phyloP scores from a whole-genome alignment of 768 basidiomycete species.

The Agrocybe chaxingu region DNA sequence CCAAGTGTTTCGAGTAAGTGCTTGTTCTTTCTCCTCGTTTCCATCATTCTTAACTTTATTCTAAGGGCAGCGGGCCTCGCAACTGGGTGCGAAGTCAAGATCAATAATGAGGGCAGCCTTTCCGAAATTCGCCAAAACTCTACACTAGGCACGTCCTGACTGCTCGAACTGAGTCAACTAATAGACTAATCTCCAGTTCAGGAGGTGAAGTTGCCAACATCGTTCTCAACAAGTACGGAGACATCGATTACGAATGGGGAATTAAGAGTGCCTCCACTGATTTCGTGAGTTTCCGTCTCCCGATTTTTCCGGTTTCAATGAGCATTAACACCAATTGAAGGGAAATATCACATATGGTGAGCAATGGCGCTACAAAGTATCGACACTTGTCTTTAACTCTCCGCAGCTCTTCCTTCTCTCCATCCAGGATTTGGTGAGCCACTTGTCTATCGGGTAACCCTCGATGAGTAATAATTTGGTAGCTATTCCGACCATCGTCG shows the following conservation, averaged over 20 bases:
- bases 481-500: conserved; percentile 73
- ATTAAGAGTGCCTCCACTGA: conserved; percentile 75
- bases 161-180: background rate
- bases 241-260: conserved; percentile 63
- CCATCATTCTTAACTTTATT: background rate
- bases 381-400: conserved; percentile 1
- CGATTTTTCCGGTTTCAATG: background rate
- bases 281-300: conserved; percentile 51
- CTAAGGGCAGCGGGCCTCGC: conserved; percentile 64
- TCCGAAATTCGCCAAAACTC: conserved; percentile 69
- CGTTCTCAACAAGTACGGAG: conserved; percentile 57
- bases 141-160: conserved; percentile 42
- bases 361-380: conserved; percentile 1
- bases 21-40: background rate
- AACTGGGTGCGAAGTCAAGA: conserved; percentile 55
- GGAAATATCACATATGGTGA: conserved; percentile 76
- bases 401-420: conserved; percentile 55
- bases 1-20: conserved; percentile 69
- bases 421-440: conserved; percentile 64
- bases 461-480: background rate
- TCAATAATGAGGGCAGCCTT: conserved; percentile 31
- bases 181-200: conserved; percentile 18
- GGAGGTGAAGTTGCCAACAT: conserved; percentile 65
- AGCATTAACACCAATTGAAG: conserved; percentile 27
- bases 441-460: background rate